phyloP scores from a whole-genome alignment of 768 basidiomycete genomes.

The Panaeolus papilionaceus region DNA sequence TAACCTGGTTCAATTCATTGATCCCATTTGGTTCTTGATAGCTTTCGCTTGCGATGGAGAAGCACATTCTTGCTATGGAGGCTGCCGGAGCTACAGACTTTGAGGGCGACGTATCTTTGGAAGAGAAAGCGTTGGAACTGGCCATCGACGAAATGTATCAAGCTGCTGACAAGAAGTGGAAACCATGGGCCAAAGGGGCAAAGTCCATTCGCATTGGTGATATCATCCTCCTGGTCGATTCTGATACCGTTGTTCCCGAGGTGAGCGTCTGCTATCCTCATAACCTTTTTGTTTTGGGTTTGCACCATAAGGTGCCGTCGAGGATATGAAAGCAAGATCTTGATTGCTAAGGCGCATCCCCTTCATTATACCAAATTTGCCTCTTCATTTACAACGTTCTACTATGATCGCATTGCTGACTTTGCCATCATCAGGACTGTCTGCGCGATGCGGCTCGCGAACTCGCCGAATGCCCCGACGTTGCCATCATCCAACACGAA shows the following conservation, averaged over 20 bases:
- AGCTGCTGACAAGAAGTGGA: conserved; percentile 62
- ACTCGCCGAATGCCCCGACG: conserved; percentile 79
- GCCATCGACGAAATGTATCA: conserved; percentile 77
- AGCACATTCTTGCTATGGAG: conserved; percentile 54
- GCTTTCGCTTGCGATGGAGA: conserved; percentile 69
- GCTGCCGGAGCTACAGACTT: conserved; percentile 38
- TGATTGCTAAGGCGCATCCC: conserved; percentile 15
- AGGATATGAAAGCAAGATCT: conserved; percentile 10
- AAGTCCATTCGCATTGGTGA: conserved; percentile 79
- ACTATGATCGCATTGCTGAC: conserved; percentile 3
- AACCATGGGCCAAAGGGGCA: conserved; percentile 80
- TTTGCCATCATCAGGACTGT: conserved; percentile 62
- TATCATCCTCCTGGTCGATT: conserved; percentile 82
- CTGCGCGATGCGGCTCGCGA: conserved; percentile 91
- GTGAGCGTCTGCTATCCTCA: conserved; percentile 33
- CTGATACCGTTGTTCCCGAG: conserved; percentile 82
- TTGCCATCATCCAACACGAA: conserved; percentile 91
- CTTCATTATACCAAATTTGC: background rate
- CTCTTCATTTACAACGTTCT: background rate
- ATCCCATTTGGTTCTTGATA: conserved; percentile 35
- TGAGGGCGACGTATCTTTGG: conserved; percentile 51
- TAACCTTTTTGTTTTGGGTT: background rate
- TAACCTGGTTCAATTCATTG: conserved; percentile 5
- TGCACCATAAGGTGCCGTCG: conserved; percentile 15
- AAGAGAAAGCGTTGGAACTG: conserved; percentile 74